Conservation (phyloP, 306 rosid species). For the Leucaena leucocephala region DNA sequence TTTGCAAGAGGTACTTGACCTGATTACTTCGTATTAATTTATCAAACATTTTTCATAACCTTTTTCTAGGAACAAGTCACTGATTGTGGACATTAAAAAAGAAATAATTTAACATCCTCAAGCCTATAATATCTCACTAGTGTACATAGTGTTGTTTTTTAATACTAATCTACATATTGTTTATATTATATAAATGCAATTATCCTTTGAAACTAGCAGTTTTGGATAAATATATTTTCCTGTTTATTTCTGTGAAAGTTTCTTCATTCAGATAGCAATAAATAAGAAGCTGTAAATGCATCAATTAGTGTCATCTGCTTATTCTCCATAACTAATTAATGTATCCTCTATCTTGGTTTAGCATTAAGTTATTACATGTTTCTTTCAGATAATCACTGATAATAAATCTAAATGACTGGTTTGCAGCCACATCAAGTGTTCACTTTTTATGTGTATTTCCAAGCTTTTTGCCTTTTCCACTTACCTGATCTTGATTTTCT, state of each 20-base stretch:
- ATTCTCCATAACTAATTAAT: not conserved
- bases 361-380: constrained; percentile 1
- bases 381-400: not conserved
- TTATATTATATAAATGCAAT: not conserved
- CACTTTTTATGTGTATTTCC: constrained; percentile 18
- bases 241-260: not conserved
- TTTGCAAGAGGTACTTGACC: constrained; percentile 69
- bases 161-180: not conserved
- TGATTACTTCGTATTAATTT: constrained; percentile 25
- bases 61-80: not conserved
- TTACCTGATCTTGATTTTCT: constrained; percentile 3
- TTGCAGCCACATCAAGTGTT: constrained; percentile 19
- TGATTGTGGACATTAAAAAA: not conserved
- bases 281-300: constrained; percentile 1
- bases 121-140: constrained; percentile 2
- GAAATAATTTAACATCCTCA: not conserved
- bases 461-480: constrained; percentile 18
- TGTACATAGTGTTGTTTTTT: not conserved
- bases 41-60: not conserved
- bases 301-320: constrained; percentile 4
- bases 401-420: constrained; percentile 21
- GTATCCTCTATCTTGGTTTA: constrained; percentile 1
- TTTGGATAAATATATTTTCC: not conserved
- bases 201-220: not conserved
- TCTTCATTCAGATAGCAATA: not conserved